phyloP scores from a whole-genome alignment of 1,284 basidiomycete genomes.

The Ceratobasidium sp. region DNA sequence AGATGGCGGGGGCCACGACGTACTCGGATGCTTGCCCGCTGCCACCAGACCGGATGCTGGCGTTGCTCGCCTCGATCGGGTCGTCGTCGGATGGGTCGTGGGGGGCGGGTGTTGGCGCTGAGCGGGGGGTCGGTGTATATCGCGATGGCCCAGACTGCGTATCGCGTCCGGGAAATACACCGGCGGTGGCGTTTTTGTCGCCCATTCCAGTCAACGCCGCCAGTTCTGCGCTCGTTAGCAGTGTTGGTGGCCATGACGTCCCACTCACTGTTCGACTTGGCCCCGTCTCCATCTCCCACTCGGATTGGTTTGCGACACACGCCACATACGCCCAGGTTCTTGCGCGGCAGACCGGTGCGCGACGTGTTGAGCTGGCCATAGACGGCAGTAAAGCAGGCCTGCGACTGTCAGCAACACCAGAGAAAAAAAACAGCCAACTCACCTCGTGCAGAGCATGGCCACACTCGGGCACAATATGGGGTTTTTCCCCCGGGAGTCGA shows the following conservation, averaged over 20 bases:
- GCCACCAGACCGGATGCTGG: constrained; percentile 53
- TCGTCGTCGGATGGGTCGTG: constrained; percentile 81
- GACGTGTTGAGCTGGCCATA: constrained; percentile 84
- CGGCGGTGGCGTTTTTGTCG: constrained; percentile 56
- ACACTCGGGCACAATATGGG: constrained; percentile 94
- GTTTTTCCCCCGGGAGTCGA: constrained; percentile 90
- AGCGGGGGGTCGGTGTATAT: constrained; percentile 34
- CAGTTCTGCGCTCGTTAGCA: constrained; percentile 62
- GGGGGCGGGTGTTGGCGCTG: constrained; percentile 40
- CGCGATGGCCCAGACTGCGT: constrained; percentile 46
- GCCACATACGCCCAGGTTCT: constrained; percentile 92
- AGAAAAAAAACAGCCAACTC: constrained; percentile 46
- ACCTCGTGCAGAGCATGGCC: constrained; percentile 97
- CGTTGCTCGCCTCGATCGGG: constrained; percentile 54
- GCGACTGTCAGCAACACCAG: constrained; percentile 27
- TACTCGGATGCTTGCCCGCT: constrained; percentile 61
- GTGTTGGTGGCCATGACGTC: not conserved
- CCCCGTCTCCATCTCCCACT: constrained; percentile 79
- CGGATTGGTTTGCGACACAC: constrained; percentile 96
- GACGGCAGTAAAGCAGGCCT: constrained; percentile 95
- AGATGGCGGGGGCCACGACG: constrained; percentile 85
- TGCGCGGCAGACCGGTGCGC: constrained; percentile 61
- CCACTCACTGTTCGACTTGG: constrained; percentile 85
- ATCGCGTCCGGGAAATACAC: constrained; percentile 72
- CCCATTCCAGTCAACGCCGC: constrained; percentile 89